Conservation (phyloP, 768 basidiomycete species). For the Auricularia sp. region DNA sequence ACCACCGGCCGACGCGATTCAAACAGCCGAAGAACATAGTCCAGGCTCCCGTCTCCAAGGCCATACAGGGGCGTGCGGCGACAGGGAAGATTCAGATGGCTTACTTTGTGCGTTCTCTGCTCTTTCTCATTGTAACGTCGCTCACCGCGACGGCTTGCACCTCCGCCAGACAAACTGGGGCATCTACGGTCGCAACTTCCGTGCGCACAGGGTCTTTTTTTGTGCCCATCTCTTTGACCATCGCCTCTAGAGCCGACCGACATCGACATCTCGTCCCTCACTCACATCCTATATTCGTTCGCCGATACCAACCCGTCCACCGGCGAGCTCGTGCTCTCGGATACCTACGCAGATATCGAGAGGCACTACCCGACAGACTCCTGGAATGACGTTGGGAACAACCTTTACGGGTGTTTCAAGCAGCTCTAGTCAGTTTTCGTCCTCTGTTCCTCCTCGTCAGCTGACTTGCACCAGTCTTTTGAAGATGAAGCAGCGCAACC, state of each 20-base stretch:
- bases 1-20: neutral
- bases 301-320: constrained; percentile 56
- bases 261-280: constrained; percentile 48
- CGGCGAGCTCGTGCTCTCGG: constrained; percentile 57
- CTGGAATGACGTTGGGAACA: constrained; percentile 84
- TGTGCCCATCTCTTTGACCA: constrained; percentile 5
- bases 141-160: too few relatives aligned
- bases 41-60: neutral
- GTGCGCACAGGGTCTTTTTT: constrained; percentile 48
- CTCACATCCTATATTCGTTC: constrained; percentile 74
- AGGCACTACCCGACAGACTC: constrained; percentile 83
- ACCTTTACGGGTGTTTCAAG: constrained; percentile 74
- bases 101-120: neutral
- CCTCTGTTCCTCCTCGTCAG: neutral
- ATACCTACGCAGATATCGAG: constrained; percentile 65
- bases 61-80: too few relatives aligned
- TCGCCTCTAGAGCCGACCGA: constrained; percentile 48
- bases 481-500: constrained; percentile 36
- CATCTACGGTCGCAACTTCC: constrained; percentile 56
- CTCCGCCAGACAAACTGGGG: constrained; percentile 24
- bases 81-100: neutral
- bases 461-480: neutral
- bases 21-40: neutral
- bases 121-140: neutral
- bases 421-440: constrained; percentile 80